These are phyloP conservation scores for Eustoma russellianum DNA, from an alignment of 257 asterid genomes.

Conservation along the genomic window DNA sequence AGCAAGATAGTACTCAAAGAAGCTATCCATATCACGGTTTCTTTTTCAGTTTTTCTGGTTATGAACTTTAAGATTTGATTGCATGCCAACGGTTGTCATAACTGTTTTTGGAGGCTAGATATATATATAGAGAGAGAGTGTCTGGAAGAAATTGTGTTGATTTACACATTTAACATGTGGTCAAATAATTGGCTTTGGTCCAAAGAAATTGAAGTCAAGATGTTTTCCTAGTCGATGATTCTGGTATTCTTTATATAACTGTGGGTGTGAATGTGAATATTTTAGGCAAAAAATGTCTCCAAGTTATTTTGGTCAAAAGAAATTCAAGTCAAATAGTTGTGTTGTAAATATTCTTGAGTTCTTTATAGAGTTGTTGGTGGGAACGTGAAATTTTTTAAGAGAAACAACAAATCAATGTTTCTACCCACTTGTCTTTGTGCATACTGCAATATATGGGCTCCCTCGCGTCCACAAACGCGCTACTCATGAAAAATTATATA, in stretches of 20 bases:
- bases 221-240: neutral
- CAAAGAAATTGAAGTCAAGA: neutral
- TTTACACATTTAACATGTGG: slow-evolving; percentile 18
- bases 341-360: neutral
- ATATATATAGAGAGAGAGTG: neutral
- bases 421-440: too few relatives aligned
- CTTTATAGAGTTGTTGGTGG: too few relatives aligned
- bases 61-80: slow-evolving; percentile 5
- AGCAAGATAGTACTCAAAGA: slow-evolving; percentile 10
- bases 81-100: slow-evolving; percentile 9
- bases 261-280: too few relatives aligned
- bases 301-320: neutral
- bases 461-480: too few relatives aligned
- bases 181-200: slow-evolving; percentile 9
- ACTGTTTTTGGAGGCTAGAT: neutral
- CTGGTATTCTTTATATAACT: too few relatives aligned
- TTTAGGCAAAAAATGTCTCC: too few relatives aligned
- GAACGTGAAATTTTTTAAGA: too few relatives aligned
- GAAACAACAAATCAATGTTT: too few relatives aligned
- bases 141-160: neutral
- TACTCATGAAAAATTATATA: too few relatives aligned
- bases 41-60: neutral
- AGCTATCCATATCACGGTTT: slow-evolving; percentile 22
- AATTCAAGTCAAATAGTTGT: neutral
- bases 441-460: too few relatives aligned